Base-by-base conservation (phyloP, 441 rosid genomes). In the Sinapis alba region DNA sequence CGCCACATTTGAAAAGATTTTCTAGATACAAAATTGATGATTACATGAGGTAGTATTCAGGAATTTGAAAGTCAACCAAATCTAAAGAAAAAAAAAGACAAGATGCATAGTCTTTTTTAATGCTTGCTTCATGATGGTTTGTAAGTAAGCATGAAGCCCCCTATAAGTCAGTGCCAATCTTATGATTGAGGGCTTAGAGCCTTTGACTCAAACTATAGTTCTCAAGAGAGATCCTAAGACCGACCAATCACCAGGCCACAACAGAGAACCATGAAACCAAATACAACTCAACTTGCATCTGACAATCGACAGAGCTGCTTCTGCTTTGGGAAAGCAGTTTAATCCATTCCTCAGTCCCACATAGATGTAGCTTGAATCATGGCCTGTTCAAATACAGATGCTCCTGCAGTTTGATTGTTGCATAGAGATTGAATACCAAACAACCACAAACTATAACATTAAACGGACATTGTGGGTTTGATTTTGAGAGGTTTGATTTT, bases 281-380 rank as follows among this genome's bases (percentile, higher is more conserved):
- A 72, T 90, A 90, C 11, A 62, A 75, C 30, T 86, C 89, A 53
- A 83, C 7, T 11, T 73, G 61, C 19, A 41, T 75, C 16, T 68
- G 81, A 61, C 62, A 75, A 45, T 70, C 75, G 18, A 51, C 45
- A 53, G 51, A 26, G 20, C 61, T 72, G 72, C 83, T 34, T 34
- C 41, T 79, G 1, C 83, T 83, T 19, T 59, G 82, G 67, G 86
- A 83, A 47, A 88, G 92, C 73, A 89, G 71, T 74, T 87, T 89
- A 81, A 90, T 85, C 93, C 97, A 92, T 75, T 94, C 97, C 18
- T 85, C 73, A 26, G 96, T 92, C 6, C 93, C 98, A 26, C 98
- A 94, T 0, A 97, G 98, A 83, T 92, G 99, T 78, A 94, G 77
- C 84, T 94, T 92, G 83, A 82, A 87, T 98, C 99, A 94, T 54